A percentile compares a stretch with the other conserved stretches of the same genome.
Evolutionary conservation across 1,139 yeast species (phyloP).

Genomic region (Candida albicans): DNA sequence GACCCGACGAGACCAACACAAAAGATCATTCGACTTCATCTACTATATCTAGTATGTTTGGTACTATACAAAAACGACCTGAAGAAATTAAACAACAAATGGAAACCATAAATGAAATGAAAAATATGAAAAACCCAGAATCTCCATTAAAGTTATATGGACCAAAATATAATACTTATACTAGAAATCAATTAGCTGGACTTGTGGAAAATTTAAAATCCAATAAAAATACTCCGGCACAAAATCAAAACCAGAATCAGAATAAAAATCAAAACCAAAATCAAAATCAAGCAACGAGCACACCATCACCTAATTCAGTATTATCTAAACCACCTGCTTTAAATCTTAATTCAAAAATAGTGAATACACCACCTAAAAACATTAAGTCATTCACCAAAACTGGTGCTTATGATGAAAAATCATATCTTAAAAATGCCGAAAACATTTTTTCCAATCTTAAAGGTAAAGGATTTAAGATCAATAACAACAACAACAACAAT

Average conservation of each 20-base stretch:
- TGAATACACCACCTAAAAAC: conserved; percentile 20
- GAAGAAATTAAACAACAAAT: conserved; percentile 13
- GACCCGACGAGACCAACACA: conserved; percentile 14
- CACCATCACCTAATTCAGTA: not conserved
- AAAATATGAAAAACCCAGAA: conserved; percentile 24
- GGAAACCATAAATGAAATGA: conserved; percentile 23
- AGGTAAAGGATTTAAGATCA: conserved; percentile 28
- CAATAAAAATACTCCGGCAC: conserved; percentile 15
- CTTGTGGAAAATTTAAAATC: conserved; percentile 26
- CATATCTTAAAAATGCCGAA: conserved; percentile 41
- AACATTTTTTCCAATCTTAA: conserved; percentile 41
- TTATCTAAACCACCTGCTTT: conserved; percentile 5
- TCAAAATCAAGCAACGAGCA: conserved; percentile 1
- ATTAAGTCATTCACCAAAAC: conserved; percentile 34
- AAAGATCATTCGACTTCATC: conserved; percentile 31
- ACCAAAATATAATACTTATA: conserved; percentile 42
- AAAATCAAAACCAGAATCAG: too few relatives aligned
- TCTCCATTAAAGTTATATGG: conserved; percentile 45
- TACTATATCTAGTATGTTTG: conserved; percentile 37
- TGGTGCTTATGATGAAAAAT: conserved; percentile 36
- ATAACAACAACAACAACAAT: not conserved
- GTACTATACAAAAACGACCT: conserved; percentile 4
- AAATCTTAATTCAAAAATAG: conserved; percentile 4
- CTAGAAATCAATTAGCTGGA: conserved; percentile 38
- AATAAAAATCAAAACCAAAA: too few relatives aligned